Base-by-base conservation (phyloP, 495 filamentous ascomycete genomes). In the Bacidia rubella region DNA sequence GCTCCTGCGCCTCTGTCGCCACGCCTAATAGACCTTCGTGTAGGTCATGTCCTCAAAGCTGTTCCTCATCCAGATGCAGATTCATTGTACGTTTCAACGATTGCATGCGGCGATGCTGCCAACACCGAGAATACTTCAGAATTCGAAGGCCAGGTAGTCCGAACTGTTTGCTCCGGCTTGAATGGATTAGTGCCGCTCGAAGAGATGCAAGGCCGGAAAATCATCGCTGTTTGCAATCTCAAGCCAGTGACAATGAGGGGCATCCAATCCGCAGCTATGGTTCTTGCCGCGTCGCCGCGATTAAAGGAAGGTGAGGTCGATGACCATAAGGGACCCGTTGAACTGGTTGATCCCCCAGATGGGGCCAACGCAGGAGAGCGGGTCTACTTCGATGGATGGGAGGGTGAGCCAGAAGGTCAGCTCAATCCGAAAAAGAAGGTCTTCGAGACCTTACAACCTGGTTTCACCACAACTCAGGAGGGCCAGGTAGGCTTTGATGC, bases 381-480 rank as follows among this genome's bases (percentile, higher is more conserved):
- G 47, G 83, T 97, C 20, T 85, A 68, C 72, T 97, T 98, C 65
- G 87, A 98, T 60, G 92, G 93, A 47, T 98, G 87, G 83, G 66
- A 70, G 35, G 89, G 87, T 32, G 83, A 95, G 76, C 92, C 93
- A 10, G 89, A 97, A 73, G 81, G 81, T 56, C 74, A 86, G 49
- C 76, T 98, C 58, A 97, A 97, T 73, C 92, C 93, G 40, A 98
- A 97, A 83, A 96, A 96, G 79, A 96, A 95, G 79, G 68, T 96
- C 51, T 97, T 89, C 87, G 92, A 98, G 76, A 87, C 74, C 11
- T 83, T 93, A 70, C 90, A 95, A 72, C 86, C 87, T 3, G 92
- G 90, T 0, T 97, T 97, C 68, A 87, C 81, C 20, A 98, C 90
- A 12, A 95, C 83, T 15, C 77, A 79, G 2, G 67, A 66, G 32